phyloP scores from a whole-genome alignment of 257 asterid species.

The Leonotis leonurus region DNA sequence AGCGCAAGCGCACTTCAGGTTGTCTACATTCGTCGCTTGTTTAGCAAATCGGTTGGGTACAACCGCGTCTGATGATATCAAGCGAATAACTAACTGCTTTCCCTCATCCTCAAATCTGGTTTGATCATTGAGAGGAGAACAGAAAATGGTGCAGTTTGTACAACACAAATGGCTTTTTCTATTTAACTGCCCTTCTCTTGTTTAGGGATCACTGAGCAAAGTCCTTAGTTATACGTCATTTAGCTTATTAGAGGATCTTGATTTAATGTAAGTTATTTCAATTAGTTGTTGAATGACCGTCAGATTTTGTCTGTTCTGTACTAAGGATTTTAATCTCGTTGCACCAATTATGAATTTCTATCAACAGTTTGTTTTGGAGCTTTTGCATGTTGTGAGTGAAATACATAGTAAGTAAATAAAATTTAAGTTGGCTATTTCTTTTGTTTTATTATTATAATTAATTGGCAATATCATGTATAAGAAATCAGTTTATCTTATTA shows the following conservation, averaged over 20 bases:
- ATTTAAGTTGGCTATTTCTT: too few species aligned
- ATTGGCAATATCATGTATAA: background rate
- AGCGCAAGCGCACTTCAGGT: constrained; percentile 82
- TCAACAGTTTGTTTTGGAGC: background rate
- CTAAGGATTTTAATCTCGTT: background rate
- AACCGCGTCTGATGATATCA: constrained; percentile 69
- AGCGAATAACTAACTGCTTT: constrained; percentile 1
- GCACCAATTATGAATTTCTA: background rate
- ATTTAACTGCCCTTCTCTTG: constrained; percentile 8
- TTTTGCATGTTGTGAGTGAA: background rate
- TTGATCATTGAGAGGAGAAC: constrained; percentile 6
- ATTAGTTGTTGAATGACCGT: background rate
- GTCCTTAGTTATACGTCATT: constrained; percentile 15
- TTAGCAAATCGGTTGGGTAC: constrained; percentile 86
- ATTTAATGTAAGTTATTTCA: constrained; percentile 15
- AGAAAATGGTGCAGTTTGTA: background rate
- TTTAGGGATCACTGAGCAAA: constrained; percentile 4
- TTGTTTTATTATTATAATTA: background rate
- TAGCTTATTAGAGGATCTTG: constrained; percentile 9
- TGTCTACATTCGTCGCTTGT: constrained; percentile 68
- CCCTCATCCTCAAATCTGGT: background rate
- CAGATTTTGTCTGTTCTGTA: constrained; percentile 5
- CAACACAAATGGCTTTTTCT: constrained; percentile 3
- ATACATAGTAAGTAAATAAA: too few species aligned
- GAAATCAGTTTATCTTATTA: background rate